Conservation (phyloP, 164 flowering plant genomes). For the Dillenia suffruticosa region DNA sequence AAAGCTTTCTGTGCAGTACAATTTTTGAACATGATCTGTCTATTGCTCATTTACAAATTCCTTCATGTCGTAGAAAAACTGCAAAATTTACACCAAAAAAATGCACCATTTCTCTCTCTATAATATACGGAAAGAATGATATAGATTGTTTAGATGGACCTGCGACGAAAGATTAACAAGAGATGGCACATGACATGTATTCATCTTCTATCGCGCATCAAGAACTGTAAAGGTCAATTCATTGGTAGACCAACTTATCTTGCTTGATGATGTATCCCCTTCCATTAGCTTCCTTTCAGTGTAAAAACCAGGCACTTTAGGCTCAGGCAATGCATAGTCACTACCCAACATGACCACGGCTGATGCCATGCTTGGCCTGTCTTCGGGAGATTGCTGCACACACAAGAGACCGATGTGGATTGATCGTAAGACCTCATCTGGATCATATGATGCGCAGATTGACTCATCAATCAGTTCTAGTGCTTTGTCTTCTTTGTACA, state of each 20-base stretch:
- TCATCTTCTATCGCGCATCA: slow-evolving; percentile 7
- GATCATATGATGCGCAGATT: slow-evolving; percentile 7
- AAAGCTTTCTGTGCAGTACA: too few species aligned
- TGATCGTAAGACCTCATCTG: slow-evolving; percentile 22
- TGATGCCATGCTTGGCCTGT: slow-evolving; percentile 26
- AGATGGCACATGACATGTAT: too few species aligned
- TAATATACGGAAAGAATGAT: too few species aligned
- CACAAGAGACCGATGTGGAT: slow-evolving; percentile 32
- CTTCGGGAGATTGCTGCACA: slow-evolving; percentile 24
- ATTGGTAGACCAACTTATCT: slow-evolving; percentile 8
- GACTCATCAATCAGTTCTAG: slow-evolving; percentile 20
- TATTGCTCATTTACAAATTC: too few species aligned
- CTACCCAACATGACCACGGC: slow-evolving; percentile 22
- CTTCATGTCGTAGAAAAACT: too few species aligned
- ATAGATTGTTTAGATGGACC: too few species aligned
- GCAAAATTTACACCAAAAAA: too few species aligned
- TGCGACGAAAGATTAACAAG: too few species aligned
- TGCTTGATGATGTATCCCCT: slow-evolving; percentile 7
- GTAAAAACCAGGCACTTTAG: slow-evolving; percentile 28
- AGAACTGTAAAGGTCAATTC: slow-evolving; percentile 14
- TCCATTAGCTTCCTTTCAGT: background rate
- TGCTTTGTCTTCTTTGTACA: slow-evolving; percentile 25
- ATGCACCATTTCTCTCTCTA: too few species aligned
- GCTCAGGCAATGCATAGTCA: slow-evolving; percentile 19
- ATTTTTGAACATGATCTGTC: too few species aligned